Percentiles rank a stretch among this genome's conserved stretches.
phyloP scores from a whole-genome alignment of 768 basidiomycete genomes.

The Calocera cornea region DNA sequence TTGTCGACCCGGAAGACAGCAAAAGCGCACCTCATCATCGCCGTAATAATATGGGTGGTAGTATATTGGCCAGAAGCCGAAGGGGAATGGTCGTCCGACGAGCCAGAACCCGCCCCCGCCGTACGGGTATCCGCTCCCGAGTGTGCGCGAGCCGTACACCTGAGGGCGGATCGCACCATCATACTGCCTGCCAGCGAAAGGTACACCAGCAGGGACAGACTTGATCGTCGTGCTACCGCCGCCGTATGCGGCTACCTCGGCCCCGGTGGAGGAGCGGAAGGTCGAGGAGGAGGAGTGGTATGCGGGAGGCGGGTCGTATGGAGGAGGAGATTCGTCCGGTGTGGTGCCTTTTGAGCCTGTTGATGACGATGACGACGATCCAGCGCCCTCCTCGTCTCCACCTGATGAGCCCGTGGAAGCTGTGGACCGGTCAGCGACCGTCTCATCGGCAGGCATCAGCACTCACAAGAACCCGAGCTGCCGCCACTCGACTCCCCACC shows the following conservation, averaged over 20 bases:
- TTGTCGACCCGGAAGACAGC: neutral
- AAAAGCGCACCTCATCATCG: conserved; percentile 7
- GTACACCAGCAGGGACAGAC: neutral
- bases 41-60: conserved; percentile 6
- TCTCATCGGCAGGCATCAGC: neutral
- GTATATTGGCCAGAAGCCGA: conserved; percentile 11
- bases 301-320: neutral
- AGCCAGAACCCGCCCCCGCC: conserved; percentile 7
- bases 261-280: neutral
- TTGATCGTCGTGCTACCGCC: conserved; percentile 4
- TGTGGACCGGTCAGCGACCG: too few species aligned
- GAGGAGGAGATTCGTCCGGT: neutral
- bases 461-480: neutral
- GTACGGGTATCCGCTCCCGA: conserved; percentile 8
- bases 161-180: conserved; percentile 8
- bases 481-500: neutral
- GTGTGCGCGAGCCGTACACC: conserved; percentile 5
- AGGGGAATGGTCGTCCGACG: conserved; percentile 6
- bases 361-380: neutral
- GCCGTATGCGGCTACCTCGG: neutral
- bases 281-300: neutral
- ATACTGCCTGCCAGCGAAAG: conserved; percentile 7
- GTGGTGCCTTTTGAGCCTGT: neutral
- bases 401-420: neutral
- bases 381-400: neutral